A percentile compares a stretch with the other conserved stretches of the same genome.
phyloP scores from a whole-genome alignment of 2,329 filamentous ascomycete species.

The Fusarium solani-melongenae region DNA sequence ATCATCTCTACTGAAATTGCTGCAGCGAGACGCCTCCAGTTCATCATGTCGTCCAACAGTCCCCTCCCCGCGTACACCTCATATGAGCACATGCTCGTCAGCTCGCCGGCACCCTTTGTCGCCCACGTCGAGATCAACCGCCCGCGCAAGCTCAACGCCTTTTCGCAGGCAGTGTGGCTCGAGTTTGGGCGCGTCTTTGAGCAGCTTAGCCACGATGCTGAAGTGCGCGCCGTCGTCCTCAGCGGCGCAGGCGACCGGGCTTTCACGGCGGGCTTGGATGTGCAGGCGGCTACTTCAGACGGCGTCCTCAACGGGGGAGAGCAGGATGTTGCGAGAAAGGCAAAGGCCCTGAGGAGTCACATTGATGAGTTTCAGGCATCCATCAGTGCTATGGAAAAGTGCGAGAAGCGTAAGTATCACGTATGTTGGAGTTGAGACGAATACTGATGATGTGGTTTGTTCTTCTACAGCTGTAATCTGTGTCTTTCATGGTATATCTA shows the following conservation, averaged over 20 bases:
- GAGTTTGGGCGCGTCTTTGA: slow-evolving; percentile 80
- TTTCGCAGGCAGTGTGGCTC: slow-evolving; percentile 86
- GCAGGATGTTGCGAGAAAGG: slow-evolving; percentile 72
- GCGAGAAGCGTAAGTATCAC: slow-evolving; percentile 79
- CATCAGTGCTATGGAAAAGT: slow-evolving; percentile 81
- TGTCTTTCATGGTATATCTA: slow-evolving; percentile 81
- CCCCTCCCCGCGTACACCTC: slow-evolving; percentile 53
- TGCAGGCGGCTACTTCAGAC: slow-evolving; percentile 73
- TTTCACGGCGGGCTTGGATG: slow-evolving; percentile 88
- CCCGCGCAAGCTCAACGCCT: slow-evolving; percentile 87
- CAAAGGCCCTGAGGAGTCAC: slow-evolving; percentile 71
- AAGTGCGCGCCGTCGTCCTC: slow-evolving; percentile 81
- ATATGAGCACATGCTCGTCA: slow-evolving; percentile 78
- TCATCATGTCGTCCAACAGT: slow-evolving; percentile 38
- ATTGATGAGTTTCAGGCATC: slow-evolving; percentile 85
- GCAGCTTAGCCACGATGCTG: slow-evolving; percentile 75
- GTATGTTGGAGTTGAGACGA: neutral
- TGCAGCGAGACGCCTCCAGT: neutral
- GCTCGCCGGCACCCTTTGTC: slow-evolving; percentile 77
- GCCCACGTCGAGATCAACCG: slow-evolving; percentile 95
- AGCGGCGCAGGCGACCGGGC: slow-evolving; percentile 84
- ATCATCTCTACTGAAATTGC: neutral
- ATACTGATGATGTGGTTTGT: slow-evolving; percentile 27
- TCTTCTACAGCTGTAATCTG: slow-evolving; percentile 75
- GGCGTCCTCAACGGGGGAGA: slow-evolving; percentile 53